Evolutionary conservation across 768 basidiomycete species (phyloP).

Genomic region (Mycena haematopus): DNA sequence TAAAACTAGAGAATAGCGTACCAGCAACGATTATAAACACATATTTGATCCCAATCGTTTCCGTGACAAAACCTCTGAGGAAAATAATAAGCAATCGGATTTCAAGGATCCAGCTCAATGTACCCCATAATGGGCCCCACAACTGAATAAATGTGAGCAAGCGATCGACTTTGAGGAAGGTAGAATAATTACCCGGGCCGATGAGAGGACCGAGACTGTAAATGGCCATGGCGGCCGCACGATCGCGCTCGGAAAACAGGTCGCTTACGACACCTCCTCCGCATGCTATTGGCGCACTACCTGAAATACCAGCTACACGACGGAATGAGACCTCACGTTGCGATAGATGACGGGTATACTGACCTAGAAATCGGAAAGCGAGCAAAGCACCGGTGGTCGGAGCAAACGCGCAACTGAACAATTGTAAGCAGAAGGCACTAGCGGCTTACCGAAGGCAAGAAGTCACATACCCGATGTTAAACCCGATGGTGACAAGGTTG

Average conservation of each 20-base stretch:
- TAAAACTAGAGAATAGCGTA: background rate
- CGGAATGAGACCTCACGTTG: background rate
- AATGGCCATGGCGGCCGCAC: constrained; percentile 64
- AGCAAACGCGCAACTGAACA: constrained; percentile 53
- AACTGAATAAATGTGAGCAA: constrained; percentile 30
- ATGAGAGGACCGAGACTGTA: constrained; percentile 60
- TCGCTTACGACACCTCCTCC: constrained; percentile 62
- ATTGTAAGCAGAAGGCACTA: background rate
- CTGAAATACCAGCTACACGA: constrained; percentile 58
- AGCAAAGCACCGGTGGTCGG: constrained; percentile 52
- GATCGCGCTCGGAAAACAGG: constrained; percentile 60
- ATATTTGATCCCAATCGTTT: constrained; percentile 56
- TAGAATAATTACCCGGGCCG: constrained; percentile 33
- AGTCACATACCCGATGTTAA: constrained; percentile 50
- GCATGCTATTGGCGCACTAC: constrained; percentile 59
- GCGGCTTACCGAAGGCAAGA: background rate
- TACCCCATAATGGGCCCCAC: constrained; percentile 57
- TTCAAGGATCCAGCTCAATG: background rate
- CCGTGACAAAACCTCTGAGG: constrained; percentile 50
- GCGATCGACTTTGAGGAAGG: constrained; percentile 35
- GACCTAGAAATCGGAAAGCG: constrained; percentile 62
- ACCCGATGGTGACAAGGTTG: constrained; percentile 57
- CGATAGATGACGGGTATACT: constrained; percentile 26
- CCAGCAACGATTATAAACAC: constrained; percentile 53
- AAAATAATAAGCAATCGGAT: background rate